Evolutionary conservation across 78 protist genomes (phyloP), one percentile per base, ranked within the genome.

Genomic region (Pigoraptor vietnamica): DNA sequence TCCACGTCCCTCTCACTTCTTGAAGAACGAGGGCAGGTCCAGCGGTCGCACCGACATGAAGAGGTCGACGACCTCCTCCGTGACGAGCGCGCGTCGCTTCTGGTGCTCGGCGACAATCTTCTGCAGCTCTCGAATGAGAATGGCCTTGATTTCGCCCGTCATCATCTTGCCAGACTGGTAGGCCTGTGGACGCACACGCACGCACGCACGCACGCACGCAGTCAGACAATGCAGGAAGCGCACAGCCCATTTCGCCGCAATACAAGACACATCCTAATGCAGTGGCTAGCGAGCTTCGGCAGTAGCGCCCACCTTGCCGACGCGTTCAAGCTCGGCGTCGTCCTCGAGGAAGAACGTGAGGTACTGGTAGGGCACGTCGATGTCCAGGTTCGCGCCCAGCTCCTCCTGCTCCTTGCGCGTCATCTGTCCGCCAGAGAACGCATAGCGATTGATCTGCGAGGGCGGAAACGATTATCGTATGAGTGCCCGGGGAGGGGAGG

Each of bases 371-470:
- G 99, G 79, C 29, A 98, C 94, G 91, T 98, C 99, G 2, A 92
- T 93, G 1, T 90, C 96, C 10, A 81, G 39, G 67, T 97, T 48
- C 21, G 81, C 93, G 38, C 93, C 93, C 24, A 81, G 88, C 40
- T 6, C 24, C 23, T 55, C 37, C 29, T 99, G 99, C 90, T 98
- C 98, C 89, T 98, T 99, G 36, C 90, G 81, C n/a, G 99, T 98
- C 23, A 40, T 96, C 33, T 95, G 87, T 23, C 99, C 99, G 24
- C 99, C 99, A 19, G 96, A 92, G 96, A 97, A 99, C 1, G 99
- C 99, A 84, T 96, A 87, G 90, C 94, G 97, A 91, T 94, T 95
- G 40, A 97, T 93, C 95, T 92, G 83, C 39, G 67, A 48, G 40
- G 39, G 39, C 1, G n/a, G 32, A 39, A 23, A 0, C 29, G 24